Evolutionary conservation across 164 flowering plant species (phyloP), one percentile per base, ranked within the genome.

Genomic region (Amborella trichopoda): DNA sequence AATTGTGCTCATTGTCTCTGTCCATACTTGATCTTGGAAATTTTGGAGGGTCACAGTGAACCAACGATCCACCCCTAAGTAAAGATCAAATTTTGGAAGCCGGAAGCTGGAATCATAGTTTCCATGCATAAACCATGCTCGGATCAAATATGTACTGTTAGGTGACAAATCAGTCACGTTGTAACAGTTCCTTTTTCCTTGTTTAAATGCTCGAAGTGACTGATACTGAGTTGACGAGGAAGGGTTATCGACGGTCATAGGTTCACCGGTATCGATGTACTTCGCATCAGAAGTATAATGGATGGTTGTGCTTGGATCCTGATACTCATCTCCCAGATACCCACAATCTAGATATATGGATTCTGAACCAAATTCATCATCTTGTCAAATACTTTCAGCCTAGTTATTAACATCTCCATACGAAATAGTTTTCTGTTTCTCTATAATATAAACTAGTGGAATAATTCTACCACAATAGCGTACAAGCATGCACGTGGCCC

Each of bases 1-100:
- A n/a, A n/a, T n/a, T n/a, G n/a, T n/a, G n/a, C 46, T 42, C 0
- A 72, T 60, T n/a, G 63, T 70, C 64, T 75, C 77, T 1, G 23
- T 37, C 6, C 17, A 24, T n/a, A 38, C 20, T 1, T 28, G 34
- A 0, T 32, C 2, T 16, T 44, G 23, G 5, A 68, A 42, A 11
- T 46, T 45, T 3, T 25, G 14, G 4, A 72, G 44, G 23, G 24
- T 28, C 32, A 66, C 51, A 0, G 66, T 9, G 9, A 24, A 32
- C 81, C 81, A 76, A 2, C 23, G 33, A 18, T 61, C 52, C 23
- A 45, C 67, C 3, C 59, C 81, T 9, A 68, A 46, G 33, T 65
- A 59, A 2, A 75, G 63, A 44, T 75, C 71, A 27, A 75, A 75
- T 18, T 40, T 11, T 0, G 75, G 77, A 1, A 41, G n/a, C 6